Conservation (phyloP, 805 yeast species). For the Ogataea nonfermentans region DNA sequence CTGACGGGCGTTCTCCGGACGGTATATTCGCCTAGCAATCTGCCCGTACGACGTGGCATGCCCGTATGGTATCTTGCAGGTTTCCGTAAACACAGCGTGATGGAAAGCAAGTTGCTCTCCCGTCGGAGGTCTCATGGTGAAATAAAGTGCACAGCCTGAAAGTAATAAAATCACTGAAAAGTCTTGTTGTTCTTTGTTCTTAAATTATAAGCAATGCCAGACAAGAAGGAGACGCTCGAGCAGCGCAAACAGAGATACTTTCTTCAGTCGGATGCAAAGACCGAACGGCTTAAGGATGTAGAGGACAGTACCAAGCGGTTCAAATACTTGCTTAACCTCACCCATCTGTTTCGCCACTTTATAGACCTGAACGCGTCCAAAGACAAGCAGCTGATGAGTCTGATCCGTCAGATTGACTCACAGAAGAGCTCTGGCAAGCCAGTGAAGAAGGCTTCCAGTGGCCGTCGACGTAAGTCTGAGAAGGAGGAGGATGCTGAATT, state of each 20-base stretch:
- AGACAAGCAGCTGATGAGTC: constrained; percentile 66
- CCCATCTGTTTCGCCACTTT: constrained; percentile 85
- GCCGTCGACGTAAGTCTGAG: constrained; percentile 81
- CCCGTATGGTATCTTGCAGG: constrained; percentile 57
- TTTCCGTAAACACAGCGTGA: constrained; percentile 55
- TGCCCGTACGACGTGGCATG: constrained; percentile 72
- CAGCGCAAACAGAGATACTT: constrained; percentile 49
- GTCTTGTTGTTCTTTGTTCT: constrained; percentile 7
- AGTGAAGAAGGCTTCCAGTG: constrained; percentile 20
- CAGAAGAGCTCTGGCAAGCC: constrained; percentile 39
- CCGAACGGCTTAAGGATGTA: constrained; percentile 51
- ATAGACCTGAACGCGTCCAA: constrained; percentile 77
- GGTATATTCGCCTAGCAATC: constrained; percentile 59
- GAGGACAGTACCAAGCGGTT: constrained; percentile 78
- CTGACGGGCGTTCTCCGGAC: constrained; percentile 68
- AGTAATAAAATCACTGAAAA: constrained; percentile 2
- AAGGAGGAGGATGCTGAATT: constrained; percentile 95
- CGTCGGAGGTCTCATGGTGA: constrained; percentile 43
- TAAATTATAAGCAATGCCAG: constrained; percentile 7
- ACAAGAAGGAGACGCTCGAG: constrained; percentile 29
- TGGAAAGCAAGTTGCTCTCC: constrained; percentile 42
- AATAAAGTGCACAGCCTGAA: constrained; percentile 7
- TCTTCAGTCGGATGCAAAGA: constrained; percentile 52
- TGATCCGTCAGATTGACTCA: constrained; percentile 56
- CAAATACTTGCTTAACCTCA: constrained; percentile 74